Base-by-base conservation (phyloP, 306 rosid species). In the Gynostemma pentaphyllum region DNA sequence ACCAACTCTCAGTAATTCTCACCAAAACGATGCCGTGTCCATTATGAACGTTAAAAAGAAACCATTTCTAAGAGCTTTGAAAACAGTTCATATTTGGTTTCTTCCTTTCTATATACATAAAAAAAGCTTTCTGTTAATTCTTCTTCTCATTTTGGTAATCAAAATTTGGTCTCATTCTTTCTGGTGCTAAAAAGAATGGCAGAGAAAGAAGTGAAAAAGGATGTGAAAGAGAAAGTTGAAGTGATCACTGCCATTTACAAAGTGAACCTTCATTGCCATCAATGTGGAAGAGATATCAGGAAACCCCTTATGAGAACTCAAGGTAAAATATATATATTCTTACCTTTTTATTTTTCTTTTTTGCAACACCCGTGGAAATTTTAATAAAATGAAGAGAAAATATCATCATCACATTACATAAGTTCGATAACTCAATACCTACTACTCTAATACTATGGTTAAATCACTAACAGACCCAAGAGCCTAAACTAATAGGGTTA, bases 231-330 rank as follows among this genome's bases (percentile, higher is more conserved):
- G 34, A 70, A 62, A 30, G 50, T 28, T 22, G 81, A 72, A 70
- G 75, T 72, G 15, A 87, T 90, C 75, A 83, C 69, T 47, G 97
- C 90, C 45, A 82, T 90, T 73, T 90, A 83, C 90, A 87, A 66
- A 68, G 51, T 84, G 18, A 83, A 80, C 34, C 73, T 90, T 14
- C 97, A 90, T 68, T 90, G 97, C 73, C 62, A 27, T 22, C 76
- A 90, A 79, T 90, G 97, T 60, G 95, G 85, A 6, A 74, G 69
- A 42, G 82, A 87, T 15, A 85, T 90, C 76, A 83, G 78, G 80
- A 85, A 72, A 65, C 96, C 85, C 68, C 96, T 90, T 46, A 36
- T 76, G 27, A 42, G 70, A 41, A 81, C 81, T 21, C 74, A 68
- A 83, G 97, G 97, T 87, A 70, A 15, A 2, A 44, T 32, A 14